phyloP scores from a whole-genome alignment of 1,284 basidiomycete genomes.

The Pascua sp. region DNA sequence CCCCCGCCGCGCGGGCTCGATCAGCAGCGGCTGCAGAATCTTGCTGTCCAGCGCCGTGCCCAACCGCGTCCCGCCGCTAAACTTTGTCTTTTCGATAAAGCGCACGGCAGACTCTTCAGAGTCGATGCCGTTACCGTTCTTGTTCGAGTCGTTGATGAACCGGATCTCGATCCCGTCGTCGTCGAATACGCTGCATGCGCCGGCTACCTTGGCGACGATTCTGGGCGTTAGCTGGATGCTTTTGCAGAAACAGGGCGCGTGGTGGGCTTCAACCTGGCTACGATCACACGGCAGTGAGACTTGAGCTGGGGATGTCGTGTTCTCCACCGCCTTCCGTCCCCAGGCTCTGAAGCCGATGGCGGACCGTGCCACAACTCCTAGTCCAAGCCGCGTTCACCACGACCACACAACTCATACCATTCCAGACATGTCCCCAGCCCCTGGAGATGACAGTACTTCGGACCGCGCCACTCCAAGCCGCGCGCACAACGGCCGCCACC shows the following conservation, averaged over 20 bases:
- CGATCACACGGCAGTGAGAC: too few species aligned
- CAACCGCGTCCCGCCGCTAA: conserved; percentile 42
- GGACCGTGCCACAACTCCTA: too few species aligned
- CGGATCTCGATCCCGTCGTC: conserved; percentile 51
- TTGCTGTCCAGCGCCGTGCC: conserved; percentile 51
- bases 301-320: too few species aligned
- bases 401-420: too few species aligned
- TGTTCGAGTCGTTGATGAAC: conserved; percentile 49
- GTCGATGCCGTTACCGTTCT: conserved; percentile 50
- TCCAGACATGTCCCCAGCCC: too few species aligned
- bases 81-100: conserved; percentile 29
- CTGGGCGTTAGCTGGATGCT: conserved; percentile 33
- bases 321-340: too few species aligned
- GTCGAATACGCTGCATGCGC: conserved; percentile 50
- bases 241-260: not conserved
- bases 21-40: conserved; percentile 51
- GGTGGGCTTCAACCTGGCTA: too few species aligned
- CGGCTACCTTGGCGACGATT: conserved; percentile 48
- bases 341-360: too few species aligned
- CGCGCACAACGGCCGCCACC: too few species aligned
- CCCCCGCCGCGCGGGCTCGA: conserved; percentile 46
- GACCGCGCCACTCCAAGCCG: too few species aligned
- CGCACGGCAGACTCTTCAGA: conserved; percentile 31
- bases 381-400: too few species aligned
- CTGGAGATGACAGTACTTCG: too few species aligned